These are phyloP conservation scores for Phlebopus sp. DNA, from an alignment of 1,284 basidiomycete species.

Conservation along the genomic window DNA sequence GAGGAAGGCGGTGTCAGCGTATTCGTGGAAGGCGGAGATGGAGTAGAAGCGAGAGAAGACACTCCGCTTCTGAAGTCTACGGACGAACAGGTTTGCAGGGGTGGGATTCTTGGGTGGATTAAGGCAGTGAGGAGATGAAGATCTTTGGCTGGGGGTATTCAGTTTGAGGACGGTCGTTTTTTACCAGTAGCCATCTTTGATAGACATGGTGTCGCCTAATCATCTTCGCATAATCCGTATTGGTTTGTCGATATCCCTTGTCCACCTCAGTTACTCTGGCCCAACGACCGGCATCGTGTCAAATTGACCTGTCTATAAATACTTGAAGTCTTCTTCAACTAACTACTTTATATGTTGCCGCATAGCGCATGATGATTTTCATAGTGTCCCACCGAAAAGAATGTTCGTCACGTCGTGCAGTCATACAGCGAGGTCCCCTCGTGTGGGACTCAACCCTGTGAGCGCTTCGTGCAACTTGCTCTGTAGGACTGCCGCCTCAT, in stretches of 20 bases:
- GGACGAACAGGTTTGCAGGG: conserved; percentile 14
- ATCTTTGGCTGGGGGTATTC: neutral
- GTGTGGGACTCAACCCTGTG: neutral
- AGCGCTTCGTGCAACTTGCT: neutral
- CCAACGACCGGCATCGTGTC: no score
- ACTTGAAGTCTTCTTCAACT: no score
- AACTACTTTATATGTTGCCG: neutral
- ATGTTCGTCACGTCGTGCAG: neutral
- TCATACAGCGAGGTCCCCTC: neutral
- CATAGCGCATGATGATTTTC: neutral
- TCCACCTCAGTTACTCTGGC: no score
- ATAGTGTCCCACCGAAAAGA: neutral
- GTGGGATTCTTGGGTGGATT: conserved; percentile 29
- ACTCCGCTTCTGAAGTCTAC: conserved; percentile 28
- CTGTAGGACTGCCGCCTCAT: neutral
- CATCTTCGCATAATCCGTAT: no score
- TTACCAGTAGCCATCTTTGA: no score
- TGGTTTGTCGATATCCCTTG: no score
- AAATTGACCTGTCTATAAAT: no score
- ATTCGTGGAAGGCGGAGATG: conserved; percentile 21
- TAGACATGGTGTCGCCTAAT: no score
- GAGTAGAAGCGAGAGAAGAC: conserved; percentile 16
- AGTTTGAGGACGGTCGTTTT: neutral
- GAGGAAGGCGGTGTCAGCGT: conserved; percentile 18
- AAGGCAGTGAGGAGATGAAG: conserved; percentile 22